Percentiles rank a stretch among this genome's conserved stretches.
Evolutionary conservation across 305 asterid genomes (phyloP).

Genomic region (Andrographis paniculata): DNA sequence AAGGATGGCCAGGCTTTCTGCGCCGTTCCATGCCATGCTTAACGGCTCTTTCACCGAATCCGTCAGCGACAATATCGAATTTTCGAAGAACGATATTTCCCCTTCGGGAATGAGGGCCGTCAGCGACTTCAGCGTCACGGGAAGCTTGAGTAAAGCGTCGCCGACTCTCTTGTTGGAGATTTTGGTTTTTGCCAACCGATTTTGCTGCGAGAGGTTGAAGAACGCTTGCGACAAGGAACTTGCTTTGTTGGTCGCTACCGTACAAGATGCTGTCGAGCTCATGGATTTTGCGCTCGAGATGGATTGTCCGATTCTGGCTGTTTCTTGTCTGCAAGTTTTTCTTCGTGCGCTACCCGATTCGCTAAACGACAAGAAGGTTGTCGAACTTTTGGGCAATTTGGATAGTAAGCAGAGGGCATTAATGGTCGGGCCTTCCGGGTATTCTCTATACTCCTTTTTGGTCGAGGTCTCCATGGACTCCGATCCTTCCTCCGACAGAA

Average conservation of each 20-base stretch:
- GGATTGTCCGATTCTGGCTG: conserved; percentile 70
- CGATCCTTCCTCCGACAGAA: conserved; percentile 59
- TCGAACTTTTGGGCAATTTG: conserved; percentile 56
- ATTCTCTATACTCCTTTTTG: conserved; percentile 71
- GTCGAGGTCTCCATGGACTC: conserved; percentile 68
- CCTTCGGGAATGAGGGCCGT: conserved; percentile 55
- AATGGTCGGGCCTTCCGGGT: conserved; percentile 66
- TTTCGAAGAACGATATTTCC: conserved; percentile 78
- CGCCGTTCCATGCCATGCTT: conserved; percentile 91
- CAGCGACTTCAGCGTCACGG: conserved; percentile 48
- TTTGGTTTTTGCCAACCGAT: conserved; percentile 81
- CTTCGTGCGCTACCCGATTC: conserved; percentile 72
- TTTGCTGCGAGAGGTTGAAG: conserved; percentile 81
- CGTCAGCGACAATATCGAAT: conserved; percentile 52
- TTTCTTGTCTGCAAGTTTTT: conserved; percentile 83
- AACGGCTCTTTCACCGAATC: conserved; percentile 81
- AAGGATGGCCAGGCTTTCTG: conserved; percentile 65
- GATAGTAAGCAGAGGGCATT: conserved; percentile 54
- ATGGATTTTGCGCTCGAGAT: conserved; percentile 90
- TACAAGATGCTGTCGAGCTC: conserved; percentile 76
- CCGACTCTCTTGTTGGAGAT: conserved; percentile 67
- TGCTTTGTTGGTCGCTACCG: conserved; percentile 61
- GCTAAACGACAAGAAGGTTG: conserved; percentile 51
- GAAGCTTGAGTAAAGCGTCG: conserved; percentile 40
- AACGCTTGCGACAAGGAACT: conserved; percentile 83